These are phyloP conservation scores for Megacollybia platyphylla DNA, from an alignment of 1,284 basidiomycete genomes.

Conservation along the genomic window DNA sequence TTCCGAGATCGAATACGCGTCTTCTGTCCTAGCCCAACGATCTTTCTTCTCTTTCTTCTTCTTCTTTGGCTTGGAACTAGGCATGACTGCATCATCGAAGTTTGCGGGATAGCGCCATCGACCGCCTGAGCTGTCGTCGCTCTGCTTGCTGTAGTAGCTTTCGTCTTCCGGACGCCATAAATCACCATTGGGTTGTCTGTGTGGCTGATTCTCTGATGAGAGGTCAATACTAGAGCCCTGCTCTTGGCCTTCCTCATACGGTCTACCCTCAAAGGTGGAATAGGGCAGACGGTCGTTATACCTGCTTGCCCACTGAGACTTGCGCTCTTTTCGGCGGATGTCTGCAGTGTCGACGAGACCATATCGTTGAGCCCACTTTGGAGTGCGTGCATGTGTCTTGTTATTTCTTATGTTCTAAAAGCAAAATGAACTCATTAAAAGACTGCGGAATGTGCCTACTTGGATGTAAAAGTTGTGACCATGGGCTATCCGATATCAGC, in stretches of 20 bases:
- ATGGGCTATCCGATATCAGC: constrained; percentile 41
- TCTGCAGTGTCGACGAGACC: constrained; percentile 75
- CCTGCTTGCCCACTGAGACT: constrained; percentile 77
- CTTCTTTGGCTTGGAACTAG: constrained; percentile 27
- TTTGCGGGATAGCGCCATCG: constrained; percentile 78
- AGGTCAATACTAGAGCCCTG: constrained; percentile 31
- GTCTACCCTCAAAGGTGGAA: constrained; percentile 59
- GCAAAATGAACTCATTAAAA: constrained; percentile 6
- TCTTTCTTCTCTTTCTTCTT: constrained; percentile 71
- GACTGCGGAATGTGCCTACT: constrained; percentile 21
- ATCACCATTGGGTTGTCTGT: constrained; percentile 26
- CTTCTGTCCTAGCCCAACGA: constrained; percentile 72
- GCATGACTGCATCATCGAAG: constrained; percentile 50
- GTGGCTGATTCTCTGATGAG: constrained; percentile 22
- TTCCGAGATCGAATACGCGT: constrained; percentile 52
- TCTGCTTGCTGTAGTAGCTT: constrained; percentile 46
- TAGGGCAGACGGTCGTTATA: constrained; percentile 76
- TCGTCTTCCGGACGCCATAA: constrained; percentile 67
- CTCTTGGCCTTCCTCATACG: constrained; percentile 71
- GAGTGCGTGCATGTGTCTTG: constrained; percentile 81
- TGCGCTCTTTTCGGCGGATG: constrained; percentile 63
- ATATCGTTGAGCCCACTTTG: constrained; percentile 87
- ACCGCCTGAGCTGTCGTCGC: constrained; percentile 26
- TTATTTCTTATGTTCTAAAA: constrained; percentile 88
- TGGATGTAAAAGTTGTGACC: constrained; percentile 89